phyloP scores from a whole-genome alignment of 1,284 basidiomycete genomes.

The Quambalaria eucalypti region DNA sequence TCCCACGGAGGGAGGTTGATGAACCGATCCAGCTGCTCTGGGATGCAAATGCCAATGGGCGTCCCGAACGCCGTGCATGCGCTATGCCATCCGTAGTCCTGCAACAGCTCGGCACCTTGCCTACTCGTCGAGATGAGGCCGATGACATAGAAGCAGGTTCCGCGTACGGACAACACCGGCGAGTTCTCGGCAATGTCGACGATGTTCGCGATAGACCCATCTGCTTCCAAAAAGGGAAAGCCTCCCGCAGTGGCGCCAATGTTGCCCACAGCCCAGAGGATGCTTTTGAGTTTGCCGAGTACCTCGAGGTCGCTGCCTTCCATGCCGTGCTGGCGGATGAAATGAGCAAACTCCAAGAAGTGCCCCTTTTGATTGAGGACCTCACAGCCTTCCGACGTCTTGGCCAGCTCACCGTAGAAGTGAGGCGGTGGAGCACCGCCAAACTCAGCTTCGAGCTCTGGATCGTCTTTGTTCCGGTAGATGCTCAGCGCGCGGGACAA shows the following conservation, averaged over 20 bases:
- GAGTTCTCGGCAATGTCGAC: conserved; percentile 85
- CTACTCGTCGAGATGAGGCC: conserved; percentile 69
- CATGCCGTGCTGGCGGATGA: conserved; percentile 75
- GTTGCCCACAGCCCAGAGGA: conserved; percentile 96
- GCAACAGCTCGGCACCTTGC: conserved; percentile 69
- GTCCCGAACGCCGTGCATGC: conserved; percentile 76
- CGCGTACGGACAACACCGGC: conserved; percentile 78
- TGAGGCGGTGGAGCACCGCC: conserved; percentile 84
- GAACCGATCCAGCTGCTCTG: conserved; percentile 69
- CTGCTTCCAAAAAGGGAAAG: conserved; percentile 85
- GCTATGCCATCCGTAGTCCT: conserved; percentile 71
- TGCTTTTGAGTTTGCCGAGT: conserved; percentile 82
- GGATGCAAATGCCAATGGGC: conserved; percentile 82
- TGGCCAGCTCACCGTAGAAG: conserved; percentile 95
- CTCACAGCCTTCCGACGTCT: conserved; percentile 86
- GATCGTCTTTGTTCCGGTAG: conserved; percentile 49
- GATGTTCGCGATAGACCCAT: conserved; percentile 80
- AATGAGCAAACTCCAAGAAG: conserved; percentile 79
- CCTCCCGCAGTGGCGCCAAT: conserved; percentile 83
- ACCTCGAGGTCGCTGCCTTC: conserved; percentile 75
- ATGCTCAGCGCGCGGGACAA: conserved; percentile 61
- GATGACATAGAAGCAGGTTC: conserved; percentile 91
- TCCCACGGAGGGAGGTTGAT: conserved; percentile 47
- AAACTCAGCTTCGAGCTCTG: background rate
- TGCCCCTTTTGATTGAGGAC: conserved; percentile 81